These are phyloP conservation scores for Skeletonema costatum DNA, from an alignment of 108 stramenopile species.

Conservation along the genomic window DNA sequence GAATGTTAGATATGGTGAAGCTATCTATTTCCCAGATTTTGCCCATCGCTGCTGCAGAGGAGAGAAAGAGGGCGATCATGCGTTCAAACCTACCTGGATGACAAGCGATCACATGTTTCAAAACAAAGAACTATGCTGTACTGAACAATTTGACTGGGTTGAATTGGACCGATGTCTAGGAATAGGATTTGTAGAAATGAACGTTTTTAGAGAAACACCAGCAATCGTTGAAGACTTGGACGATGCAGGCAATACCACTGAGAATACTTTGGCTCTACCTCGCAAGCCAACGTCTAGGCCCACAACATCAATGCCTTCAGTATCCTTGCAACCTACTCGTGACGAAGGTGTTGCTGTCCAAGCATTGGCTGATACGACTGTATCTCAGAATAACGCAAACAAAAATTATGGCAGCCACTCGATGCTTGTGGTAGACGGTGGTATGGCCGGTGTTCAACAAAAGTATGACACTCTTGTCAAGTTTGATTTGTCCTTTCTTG, in stretches of 20 bases:
- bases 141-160: not conserved
- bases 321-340: not conserved
- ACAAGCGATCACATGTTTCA: not conserved
- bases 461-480: not conserved
- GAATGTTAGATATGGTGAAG: not conserved
- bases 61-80: not conserved
- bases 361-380: conserved; percentile 1
- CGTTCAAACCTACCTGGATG: not conserved
- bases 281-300: not conserved
- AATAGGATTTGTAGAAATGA: conserved; percentile 1
- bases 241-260: not conserved
- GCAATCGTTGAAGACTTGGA: not conserved
- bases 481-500: conserved; percentile 1
- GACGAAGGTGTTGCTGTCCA: not conserved
- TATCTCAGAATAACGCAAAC: not conserved
- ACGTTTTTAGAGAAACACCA: not conserved
- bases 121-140: conserved; percentile 3
- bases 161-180: too few species aligned
- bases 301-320: not conserved
- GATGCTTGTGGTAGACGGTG: not conserved
- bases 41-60: not conserved
- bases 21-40: not conserved
- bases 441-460: not conserved
- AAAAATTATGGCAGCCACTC: not conserved
- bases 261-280: not conserved